Evolutionary conservation across 139 green algal genomes (phyloP).

Genomic region (Chlorella sorokiniana): DNA sequence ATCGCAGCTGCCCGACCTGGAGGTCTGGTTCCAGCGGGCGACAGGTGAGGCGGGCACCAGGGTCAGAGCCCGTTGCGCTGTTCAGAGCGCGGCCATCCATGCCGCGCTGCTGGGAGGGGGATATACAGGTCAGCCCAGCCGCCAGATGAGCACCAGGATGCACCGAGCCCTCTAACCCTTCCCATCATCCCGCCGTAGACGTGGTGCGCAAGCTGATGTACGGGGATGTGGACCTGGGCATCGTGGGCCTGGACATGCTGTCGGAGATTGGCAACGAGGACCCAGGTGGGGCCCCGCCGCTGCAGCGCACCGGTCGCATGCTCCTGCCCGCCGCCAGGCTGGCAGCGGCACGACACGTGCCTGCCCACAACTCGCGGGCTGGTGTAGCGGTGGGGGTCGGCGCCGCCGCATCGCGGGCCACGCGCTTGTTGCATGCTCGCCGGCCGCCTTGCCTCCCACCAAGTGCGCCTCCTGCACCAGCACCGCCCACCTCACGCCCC

Average conservation of each 20-base stretch:
- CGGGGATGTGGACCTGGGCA: conserved; percentile 97
- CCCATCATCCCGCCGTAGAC: conserved; percentile 74
- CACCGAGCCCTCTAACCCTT: too few relatives aligned
- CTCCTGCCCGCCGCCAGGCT: too few relatives aligned
- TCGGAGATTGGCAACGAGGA: conserved; percentile 76
- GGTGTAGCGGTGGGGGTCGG: too few relatives aligned
- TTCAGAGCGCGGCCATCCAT: background rate
- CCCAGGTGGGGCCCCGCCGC: background rate
- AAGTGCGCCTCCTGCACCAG: too few relatives aligned
- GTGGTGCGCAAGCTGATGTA: conserved; percentile 93
- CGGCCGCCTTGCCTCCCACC: too few relatives aligned
- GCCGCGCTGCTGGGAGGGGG: background rate
- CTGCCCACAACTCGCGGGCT: too few relatives aligned
- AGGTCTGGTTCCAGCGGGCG: conserved; percentile 96
- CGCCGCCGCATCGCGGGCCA: too few relatives aligned
- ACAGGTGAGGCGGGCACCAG: background rate
- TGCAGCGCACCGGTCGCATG: background rate
- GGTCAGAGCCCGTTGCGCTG: background rate
- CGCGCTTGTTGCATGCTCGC: too few relatives aligned
- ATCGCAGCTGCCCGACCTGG: conserved; percentile 85
- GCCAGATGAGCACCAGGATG: too few relatives aligned
- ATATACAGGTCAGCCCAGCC: too few relatives aligned
- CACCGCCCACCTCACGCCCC: too few relatives aligned
- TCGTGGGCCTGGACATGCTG: conserved; percentile 98
- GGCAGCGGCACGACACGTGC: too few relatives aligned